These are phyloP conservation scores for Plasmodium ovale DNA, from an alignment of 169 alveolate species.

Conservation along the genomic window DNA sequence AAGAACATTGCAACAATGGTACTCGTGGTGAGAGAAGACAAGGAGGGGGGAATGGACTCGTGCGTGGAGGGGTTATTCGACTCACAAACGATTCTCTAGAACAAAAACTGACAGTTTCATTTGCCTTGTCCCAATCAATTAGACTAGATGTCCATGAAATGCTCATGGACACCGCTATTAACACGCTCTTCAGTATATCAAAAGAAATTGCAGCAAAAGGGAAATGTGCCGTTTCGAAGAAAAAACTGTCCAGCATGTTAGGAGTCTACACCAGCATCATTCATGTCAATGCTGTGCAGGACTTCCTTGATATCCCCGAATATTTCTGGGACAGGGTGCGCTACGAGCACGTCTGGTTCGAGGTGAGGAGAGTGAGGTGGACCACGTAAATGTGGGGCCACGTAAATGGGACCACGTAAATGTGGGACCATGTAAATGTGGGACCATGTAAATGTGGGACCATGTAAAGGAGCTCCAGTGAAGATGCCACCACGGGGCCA, in stretches of 20 bases:
- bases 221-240: constrained; percentile 75
- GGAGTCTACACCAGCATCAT: constrained; percentile 79
- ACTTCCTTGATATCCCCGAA: constrained; percentile 84
- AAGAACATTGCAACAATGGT: neutral
- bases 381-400: too few relatives aligned
- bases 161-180: constrained; percentile 81
- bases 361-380: too few relatives aligned
- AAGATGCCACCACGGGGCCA: too few relatives aligned
- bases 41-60: constrained; percentile 8
- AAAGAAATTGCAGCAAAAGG: constrained; percentile 80
- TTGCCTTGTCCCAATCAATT: constrained; percentile 80
- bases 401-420: too few relatives aligned
- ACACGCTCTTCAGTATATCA: constrained; percentile 75
- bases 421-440: too few relatives aligned
- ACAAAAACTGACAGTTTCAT: constrained; percentile 80
- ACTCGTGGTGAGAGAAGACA: neutral
- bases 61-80: constrained; percentile 60
- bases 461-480: too few relatives aligned
- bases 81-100: constrained; percentile 78
- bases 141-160: constrained; percentile 79
- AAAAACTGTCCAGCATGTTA: constrained; percentile 76
- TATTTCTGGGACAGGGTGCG: constrained; percentile 80
- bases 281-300: constrained; percentile 82
- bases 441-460: too few relatives aligned
- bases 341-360: constrained; percentile 72